Conservation (phyloP, 208 protist species). For the Strigomonas oncopelti region DNA sequence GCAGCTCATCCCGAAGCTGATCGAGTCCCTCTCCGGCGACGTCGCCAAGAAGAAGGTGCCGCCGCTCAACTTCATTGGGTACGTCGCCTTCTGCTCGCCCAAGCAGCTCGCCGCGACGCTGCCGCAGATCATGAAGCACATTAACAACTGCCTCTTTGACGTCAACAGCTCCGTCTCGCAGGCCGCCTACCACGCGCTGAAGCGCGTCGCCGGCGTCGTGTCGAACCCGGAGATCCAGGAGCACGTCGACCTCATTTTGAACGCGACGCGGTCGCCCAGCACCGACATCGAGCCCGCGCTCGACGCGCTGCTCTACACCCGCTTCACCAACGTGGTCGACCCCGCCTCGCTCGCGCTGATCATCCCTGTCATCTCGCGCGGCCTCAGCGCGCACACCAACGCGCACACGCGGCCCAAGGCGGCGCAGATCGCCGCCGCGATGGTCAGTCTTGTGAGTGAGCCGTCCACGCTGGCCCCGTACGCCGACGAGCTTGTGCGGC, state of each 20-base stretch:
- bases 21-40: conserved; percentile 56
- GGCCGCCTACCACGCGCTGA: conserved; percentile 78
- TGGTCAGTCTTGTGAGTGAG: conserved; percentile 86
- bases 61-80: conserved; percentile 87
- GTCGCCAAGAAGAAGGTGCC: conserved; percentile 79
- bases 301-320: conserved; percentile 90
- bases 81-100: conserved; percentile 89
- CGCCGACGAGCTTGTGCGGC: conserved; percentile 71
- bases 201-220: conserved; percentile 87
- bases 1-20: conserved; percentile 81
- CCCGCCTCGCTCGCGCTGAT: conserved; percentile 91
- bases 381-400: conserved; percentile 65
- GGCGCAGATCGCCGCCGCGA: conserved; percentile 88
- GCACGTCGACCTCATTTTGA: conserved; percentile 87
- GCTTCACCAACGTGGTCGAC: conserved; percentile 90
- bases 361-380: conserved; percentile 83
- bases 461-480: conserved; percentile 82
- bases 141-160: conserved; percentile 85
- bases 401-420: conserved; percentile 81
- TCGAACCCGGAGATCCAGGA: conserved; percentile 89
- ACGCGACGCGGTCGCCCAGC: conserved; percentile 84
- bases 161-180: conserved; percentile 82
- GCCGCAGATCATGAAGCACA: conserved; percentile 87
- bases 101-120: conserved; percentile 87
- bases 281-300: conserved; percentile 87